These are phyloP conservation scores for Paraphaeosphaeria sporulosa DNA, from an alignment of 2,329 filamentous ascomycete genomes.

Conservation along the genomic window DNA sequence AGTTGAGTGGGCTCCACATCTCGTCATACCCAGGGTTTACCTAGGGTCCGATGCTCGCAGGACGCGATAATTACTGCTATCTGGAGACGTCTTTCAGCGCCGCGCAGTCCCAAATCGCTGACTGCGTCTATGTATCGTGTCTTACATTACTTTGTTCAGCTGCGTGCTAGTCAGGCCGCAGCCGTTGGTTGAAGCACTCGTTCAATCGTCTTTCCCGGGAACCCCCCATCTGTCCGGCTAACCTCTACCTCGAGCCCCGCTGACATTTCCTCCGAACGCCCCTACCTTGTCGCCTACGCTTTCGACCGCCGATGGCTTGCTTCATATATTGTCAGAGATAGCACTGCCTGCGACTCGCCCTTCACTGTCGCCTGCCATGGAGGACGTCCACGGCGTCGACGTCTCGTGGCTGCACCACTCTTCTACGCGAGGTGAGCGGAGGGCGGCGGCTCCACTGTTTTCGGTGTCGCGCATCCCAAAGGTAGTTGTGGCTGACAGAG, in stretches of 20 bases:
- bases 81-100: neutral
- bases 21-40: conserved; percentile 5
- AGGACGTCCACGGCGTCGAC: conserved; percentile 82
- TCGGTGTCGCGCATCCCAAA: conserved; percentile 27
- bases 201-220: neutral
- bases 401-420: conserved; percentile 91
- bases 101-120: neutral
- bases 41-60: conserved; percentile 4
- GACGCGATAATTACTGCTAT: neutral
- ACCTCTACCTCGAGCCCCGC: conserved; percentile 37
- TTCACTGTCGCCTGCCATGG: conserved; percentile 62
- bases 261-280: conserved; percentile 30
- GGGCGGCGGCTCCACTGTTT: conserved; percentile 29
- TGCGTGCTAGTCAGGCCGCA: neutral
- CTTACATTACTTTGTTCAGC: conserved; percentile 8
- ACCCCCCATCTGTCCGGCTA: conserved; percentile 35
- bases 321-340: conserved; percentile 32
- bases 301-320: conserved; percentile 34
- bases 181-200: conserved; percentile 9
- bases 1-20: neutral
- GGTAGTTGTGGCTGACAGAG: conserved; percentile 28
- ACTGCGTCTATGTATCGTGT: neutral
- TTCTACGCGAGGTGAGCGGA: conserved; percentile 75
- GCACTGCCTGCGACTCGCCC: conserved; percentile 21
- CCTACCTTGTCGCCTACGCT: conserved; percentile 17